Conservation (phyloP, 495 filamentous ascomycete species). For the Letharia lupina region DNA sequence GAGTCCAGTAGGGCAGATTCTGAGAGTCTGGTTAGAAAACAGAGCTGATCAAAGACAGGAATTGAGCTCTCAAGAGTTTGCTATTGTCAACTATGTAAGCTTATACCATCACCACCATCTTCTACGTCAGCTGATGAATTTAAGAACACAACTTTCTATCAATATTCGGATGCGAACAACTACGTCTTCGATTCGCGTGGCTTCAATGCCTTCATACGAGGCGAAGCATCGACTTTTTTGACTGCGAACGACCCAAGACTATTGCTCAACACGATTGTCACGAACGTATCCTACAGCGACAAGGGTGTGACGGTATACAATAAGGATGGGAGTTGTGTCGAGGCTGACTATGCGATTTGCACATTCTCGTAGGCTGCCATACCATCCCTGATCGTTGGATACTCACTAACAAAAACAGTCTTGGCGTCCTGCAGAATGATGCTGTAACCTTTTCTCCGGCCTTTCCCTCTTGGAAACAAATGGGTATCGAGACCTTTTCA, state of each 20-base stretch:
- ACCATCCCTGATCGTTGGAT: not conserved
- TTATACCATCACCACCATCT: not conserved
- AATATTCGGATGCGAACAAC: conserved; percentile 53
- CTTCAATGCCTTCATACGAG: conserved; percentile 54
- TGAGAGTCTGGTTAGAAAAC: not conserved
- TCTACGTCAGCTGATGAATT: not conserved
- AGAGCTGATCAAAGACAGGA: conserved; percentile 25
- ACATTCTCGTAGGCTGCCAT: conserved; percentile 42
- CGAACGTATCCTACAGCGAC: conserved; percentile 47
- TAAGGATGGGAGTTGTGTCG: conserved; percentile 48
- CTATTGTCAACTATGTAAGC: conserved; percentile 32
- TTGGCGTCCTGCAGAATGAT: conserved; percentile 62
- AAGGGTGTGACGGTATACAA: conserved; percentile 50
- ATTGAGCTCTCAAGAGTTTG: conserved; percentile 39
- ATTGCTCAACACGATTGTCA: conserved; percentile 51
- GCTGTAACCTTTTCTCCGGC: conserved; percentile 51
- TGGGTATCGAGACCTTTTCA: conserved; percentile 55
- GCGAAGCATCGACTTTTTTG: conserved; percentile 57
- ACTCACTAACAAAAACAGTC: conserved; percentile 15
- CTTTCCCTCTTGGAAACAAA: conserved; percentile 59
- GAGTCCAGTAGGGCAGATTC: conserved; percentile 29
- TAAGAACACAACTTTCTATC: conserved; percentile 41
- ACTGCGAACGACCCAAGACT: conserved; percentile 48
- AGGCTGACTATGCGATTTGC: conserved; percentile 51
- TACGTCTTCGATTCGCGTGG: conserved; percentile 59